A percentile compares a stretch with the other conserved stretches of the same genome.
These are phyloP conservation scores for Phaeosphaeriaceae sp. DNA, from an alignment of 2,329 filamentous ascomycete genomes.

Conservation along the genomic window DNA sequence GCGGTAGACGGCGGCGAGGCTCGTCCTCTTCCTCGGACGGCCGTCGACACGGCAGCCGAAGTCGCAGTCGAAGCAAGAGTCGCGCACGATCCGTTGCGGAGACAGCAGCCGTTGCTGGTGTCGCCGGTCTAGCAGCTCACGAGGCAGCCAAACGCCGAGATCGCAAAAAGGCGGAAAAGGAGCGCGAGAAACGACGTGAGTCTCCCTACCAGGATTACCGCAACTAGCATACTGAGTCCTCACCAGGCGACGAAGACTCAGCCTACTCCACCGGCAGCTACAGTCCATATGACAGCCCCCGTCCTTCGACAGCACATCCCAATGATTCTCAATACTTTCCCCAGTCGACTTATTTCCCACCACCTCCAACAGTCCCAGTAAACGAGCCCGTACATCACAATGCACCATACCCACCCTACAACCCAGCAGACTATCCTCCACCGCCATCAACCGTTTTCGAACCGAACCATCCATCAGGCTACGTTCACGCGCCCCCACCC, in stretches of 20 bases:
- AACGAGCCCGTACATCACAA: conserved; percentile 21
- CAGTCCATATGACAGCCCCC: conserved; percentile 31
- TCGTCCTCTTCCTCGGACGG: conserved; percentile 50
- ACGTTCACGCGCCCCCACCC: conserved; percentile 33
- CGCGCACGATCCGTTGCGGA: conserved; percentile 60
- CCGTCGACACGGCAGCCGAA: conserved; percentile 45
- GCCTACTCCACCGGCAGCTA: conserved; percentile 44
- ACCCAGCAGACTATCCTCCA: conserved; percentile 55
- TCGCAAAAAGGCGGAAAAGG: conserved; percentile 62
- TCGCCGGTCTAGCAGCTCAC: conserved; percentile 63
- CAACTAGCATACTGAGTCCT: conserved; percentile 25
- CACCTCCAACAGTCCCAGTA: conserved; percentile 49
- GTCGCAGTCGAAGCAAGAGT: conserved; percentile 55
- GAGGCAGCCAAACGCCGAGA: conserved; percentile 64
- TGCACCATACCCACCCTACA: conserved; percentile 39
- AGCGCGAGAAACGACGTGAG: conserved; percentile 60
- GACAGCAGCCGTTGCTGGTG: conserved; percentile 64
- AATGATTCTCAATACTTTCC: conserved; percentile 52
- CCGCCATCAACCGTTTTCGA: conserved; percentile 28
- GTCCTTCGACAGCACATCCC: conserved; percentile 41
- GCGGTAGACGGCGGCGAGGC: conserved; percentile 51
- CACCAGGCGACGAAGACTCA: conserved; percentile 43
- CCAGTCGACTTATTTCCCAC: conserved; percentile 57
- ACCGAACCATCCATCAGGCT: conserved; percentile 38
- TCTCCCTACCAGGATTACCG: conserved; percentile 22